phyloP scores from a whole-genome alignment of 768 basidiomycete genomes.

The Mycena alexandri region DNA sequence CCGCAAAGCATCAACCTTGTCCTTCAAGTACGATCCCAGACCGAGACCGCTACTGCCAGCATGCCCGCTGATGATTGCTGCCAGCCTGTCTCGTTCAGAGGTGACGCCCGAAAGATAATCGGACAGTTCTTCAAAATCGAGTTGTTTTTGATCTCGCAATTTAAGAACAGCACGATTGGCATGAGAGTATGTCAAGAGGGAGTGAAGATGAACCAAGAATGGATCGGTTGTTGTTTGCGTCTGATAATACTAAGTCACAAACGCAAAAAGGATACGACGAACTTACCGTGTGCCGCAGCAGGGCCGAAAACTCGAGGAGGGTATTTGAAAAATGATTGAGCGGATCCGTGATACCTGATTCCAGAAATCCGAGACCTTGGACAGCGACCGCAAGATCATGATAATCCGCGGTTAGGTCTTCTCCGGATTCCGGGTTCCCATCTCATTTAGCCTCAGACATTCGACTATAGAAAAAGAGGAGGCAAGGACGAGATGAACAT shows the following conservation, averaged over 20 bases:
- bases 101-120: constrained; percentile 96
- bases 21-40: constrained; percentile 89
- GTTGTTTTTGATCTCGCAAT: constrained; percentile 97
- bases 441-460: constrained; percentile 90
- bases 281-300: constrained; percentile 85
- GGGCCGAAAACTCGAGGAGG: constrained; percentile 92
- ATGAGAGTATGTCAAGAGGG: constrained; percentile 92
- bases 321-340: constrained; percentile 98
- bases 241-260: constrained; percentile 53
- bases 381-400: constrained; percentile 97
- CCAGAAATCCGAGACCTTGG: constrained; percentile 97
- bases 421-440: constrained; percentile 80
- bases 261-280: background rate
- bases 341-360: constrained; percentile 98
- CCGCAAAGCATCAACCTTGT: constrained; percentile 90
- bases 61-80: constrained; percentile 91
- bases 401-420: constrained; percentile 98
- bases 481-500: constrained; percentile 38
- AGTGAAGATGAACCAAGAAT: constrained; percentile 90
- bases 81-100: constrained; percentile 90
- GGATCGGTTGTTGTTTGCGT: constrained; percentile 94
- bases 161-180: constrained; percentile 95
- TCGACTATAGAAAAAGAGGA: constrained; percentile 49
- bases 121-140: constrained; percentile 97
- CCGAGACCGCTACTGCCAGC: constrained; percentile 88